Evolutionary conservation across 2,329 filamentous ascomycete genomes (phyloP), one percentile per base, ranked within the genome.

Genomic region (Diaporthe nobilis): DNA sequence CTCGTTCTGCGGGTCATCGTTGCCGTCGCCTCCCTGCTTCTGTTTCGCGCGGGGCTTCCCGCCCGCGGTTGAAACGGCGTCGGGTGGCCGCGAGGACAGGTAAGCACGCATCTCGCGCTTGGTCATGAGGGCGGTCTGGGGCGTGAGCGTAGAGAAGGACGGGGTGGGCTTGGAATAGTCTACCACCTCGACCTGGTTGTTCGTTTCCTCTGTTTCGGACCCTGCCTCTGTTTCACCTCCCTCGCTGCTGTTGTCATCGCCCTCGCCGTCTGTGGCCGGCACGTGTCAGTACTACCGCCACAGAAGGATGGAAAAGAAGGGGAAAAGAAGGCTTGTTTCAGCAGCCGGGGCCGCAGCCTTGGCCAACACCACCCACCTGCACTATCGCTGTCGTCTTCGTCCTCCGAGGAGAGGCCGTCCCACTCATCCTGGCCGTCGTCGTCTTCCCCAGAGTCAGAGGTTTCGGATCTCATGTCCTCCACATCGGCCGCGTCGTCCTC

Each of bases 51-150:
- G 58, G 74, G 72, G 80, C 78, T 79, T 84, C 25, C 75, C 17
- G 28, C 42, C 76, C 55, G 73, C 71, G 49, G 75, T 53, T 67
- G 79, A 74, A 17, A 78, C 74, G 58, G 78, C 75, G 60, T 85
- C 82, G 17, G 88, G 89, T 0, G 88, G 87, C 20, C 87, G 86
- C 34, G 89, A 90, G 77, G 90, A 90, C 92, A 97, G 94, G 85
- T 96, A 98, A 51, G 92, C 91, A 83, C 95, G 96, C 77, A 92
- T 88, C 78, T 95, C 93, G 78, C 89, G 89, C 82, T 93, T 94
- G 71, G 90, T 90, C 87, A 93, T 89, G 71, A 81, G 79, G 22
- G 84, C 78, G 25, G 81, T 82, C 47, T 83, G 79, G 49, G 82
- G 68, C 15, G 82, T 77, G 47, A 75, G 70, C 28, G 72, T 70